Conservation (phyloP, 768 basidiomycete species). For the Aureoboletus auriporus region DNA sequence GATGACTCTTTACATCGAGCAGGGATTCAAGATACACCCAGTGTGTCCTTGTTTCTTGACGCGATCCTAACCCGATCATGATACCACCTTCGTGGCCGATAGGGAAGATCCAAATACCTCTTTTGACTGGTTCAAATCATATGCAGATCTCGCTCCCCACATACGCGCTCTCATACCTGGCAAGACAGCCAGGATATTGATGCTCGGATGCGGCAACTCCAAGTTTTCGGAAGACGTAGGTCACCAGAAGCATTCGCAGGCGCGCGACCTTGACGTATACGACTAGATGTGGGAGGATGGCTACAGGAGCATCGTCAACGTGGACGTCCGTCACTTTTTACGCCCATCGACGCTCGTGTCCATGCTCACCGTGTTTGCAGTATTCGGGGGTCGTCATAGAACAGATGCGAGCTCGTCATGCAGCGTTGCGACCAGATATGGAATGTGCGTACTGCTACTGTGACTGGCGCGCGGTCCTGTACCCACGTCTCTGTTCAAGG, state of each 20-base stretch:
- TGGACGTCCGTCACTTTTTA: slow-evolving; percentile 50
- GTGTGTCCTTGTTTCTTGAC: slow-evolving; percentile 35
- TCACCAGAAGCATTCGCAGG: not conserved
- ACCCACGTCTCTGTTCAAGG: slow-evolving; percentile 38
- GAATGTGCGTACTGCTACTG: slow-evolving; percentile 44
- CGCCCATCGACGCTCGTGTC: not conserved
- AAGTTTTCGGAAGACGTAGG: slow-evolving; percentile 71
- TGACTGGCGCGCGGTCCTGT: not conserved
- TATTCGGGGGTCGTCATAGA: slow-evolving; percentile 75
- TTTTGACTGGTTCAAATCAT: slow-evolving; percentile 89
- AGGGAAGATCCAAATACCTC: slow-evolving; percentile 57
- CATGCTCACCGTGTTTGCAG: slow-evolving; percentile 31
- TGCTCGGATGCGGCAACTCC: slow-evolving; percentile 86
- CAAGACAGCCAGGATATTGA: slow-evolving; percentile 58
- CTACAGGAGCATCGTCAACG: slow-evolving; percentile 74
- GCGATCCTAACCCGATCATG: not conserved
- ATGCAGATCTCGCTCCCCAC: slow-evolving; percentile 61
- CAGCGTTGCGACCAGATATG: slow-evolving; percentile 56
- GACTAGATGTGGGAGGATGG: slow-evolving; percentile 89
- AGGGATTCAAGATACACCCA: slow-evolving; percentile 71
- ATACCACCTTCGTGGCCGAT: not conserved
- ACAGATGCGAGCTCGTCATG: slow-evolving; percentile 62
- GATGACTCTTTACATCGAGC: not conserved
- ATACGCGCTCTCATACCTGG: slow-evolving; percentile 61
- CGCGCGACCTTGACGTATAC: slow-evolving; percentile 1